Evolutionary conservation across 2,329 filamentous ascomycete species (phyloP), one percentile per base, ranked within the genome.

Genomic region (Coniella vitis): DNA sequence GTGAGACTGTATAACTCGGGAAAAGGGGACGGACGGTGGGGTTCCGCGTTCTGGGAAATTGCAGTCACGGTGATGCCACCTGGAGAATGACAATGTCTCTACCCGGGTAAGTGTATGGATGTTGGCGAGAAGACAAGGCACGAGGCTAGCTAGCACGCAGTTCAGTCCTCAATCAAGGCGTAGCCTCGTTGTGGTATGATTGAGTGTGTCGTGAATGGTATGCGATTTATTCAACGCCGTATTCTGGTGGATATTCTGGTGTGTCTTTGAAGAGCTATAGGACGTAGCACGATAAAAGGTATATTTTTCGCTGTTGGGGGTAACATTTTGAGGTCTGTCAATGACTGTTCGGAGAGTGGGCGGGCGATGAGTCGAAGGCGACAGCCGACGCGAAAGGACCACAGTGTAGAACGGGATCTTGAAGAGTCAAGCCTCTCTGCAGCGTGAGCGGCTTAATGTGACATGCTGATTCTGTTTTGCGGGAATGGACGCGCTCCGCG

Each of bases 271-370:
- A 51, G 56, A 51, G 47, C 43, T 54, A 49, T 47, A 19, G 32
- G 38, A 14, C 38, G 17, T 41, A 34, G 31, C 38, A 34, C 37
- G 13, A 14, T 40, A 42, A 20, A 40, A 45, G 31, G 34, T 46
- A 32, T 35, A 25, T 3, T 20, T 38, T 25, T 38, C 21, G 32
- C 58, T 66, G 65, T 67, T 65, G 58, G 66, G 55, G 60, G 54
- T 60, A 69, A 67, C 69, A 71, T 71, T 58, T 69, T 70, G 60
- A 45, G 36, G 13, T 38, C 7, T 7, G 13, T 4, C 10, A 36
- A 32, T 37, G 45, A n/a, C 48, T 47, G 40, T 43, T 47, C 49
- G 31, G 12, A 37, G 20, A 38, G 31, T 25, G 31, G 12, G 35
- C 12, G 32, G 32, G 35, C 17, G 39, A 31, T 29, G 43, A 34